Evolutionary conservation across 257 asterid species (phyloP).

Genomic region (Dorcoceras hygrometricum): DNA sequence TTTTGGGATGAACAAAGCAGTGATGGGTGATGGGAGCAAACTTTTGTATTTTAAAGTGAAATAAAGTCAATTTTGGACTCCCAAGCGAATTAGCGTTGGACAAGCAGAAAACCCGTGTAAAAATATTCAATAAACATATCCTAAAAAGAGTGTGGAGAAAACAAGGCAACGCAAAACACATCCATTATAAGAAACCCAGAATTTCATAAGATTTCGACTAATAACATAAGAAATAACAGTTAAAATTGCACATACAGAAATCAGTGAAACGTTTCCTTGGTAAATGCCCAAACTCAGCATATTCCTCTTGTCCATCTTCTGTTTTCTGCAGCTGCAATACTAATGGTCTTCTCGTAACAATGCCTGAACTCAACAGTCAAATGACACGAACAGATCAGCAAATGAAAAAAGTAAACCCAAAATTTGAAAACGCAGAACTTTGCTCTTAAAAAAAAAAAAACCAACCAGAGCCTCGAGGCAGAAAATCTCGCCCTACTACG

Average conservation of each 20-base stretch:
- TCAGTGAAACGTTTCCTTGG: slow-evolving; percentile 61
- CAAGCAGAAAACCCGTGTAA: too few species aligned
- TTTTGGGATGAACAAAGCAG: too few species aligned
- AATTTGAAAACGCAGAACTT: not conserved
- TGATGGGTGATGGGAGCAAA: too few species aligned
- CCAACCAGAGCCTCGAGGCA: slow-evolving; percentile 95
- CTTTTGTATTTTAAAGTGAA: too few species aligned
- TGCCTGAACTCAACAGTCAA: slow-evolving; percentile 47
- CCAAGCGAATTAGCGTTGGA: too few species aligned
- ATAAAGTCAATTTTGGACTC: too few species aligned
- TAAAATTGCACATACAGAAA: slow-evolving; percentile 47
- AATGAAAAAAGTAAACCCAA: not conserved
- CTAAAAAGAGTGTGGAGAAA: too few species aligned
- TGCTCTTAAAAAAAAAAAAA: not conserved
- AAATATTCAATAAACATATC: too few species aligned
- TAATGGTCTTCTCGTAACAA: slow-evolving; percentile 88
- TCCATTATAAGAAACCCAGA: not conserved
- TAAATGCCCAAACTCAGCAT: slow-evolving; percentile 87
- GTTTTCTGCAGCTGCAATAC: slow-evolving; percentile 81
- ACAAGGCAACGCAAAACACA: not conserved
- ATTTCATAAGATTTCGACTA: slow-evolving; percentile 9
- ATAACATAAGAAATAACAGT: not conserved
- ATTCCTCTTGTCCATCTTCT: slow-evolving; percentile 67
- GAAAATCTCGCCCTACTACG: slow-evolving; percentile 89
- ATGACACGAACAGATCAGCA: slow-evolving; percentile 11